Evolutionary conservation across 202 grass and related monocot genomes (phyloP), one percentile per base, ranked within the genome.

Genomic region (Saccharum hybrid): DNA sequence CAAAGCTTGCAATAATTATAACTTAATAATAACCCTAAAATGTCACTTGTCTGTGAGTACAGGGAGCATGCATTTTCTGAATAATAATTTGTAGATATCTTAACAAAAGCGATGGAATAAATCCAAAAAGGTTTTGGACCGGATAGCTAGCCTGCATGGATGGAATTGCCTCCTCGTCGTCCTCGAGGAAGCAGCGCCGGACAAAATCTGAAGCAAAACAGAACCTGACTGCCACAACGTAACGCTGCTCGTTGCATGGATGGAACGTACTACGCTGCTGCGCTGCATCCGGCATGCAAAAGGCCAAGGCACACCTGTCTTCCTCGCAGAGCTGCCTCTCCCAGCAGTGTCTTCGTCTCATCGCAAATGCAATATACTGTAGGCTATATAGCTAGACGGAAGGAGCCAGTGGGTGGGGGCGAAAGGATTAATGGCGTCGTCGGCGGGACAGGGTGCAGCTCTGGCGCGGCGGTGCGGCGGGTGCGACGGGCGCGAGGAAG

Each of bases 401-500:
- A 46, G 2, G 3, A 42, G 40, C 40, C 40, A 42, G 40, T 12
- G 10, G 2, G 1, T 14, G 12, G 3, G 12, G 11, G 45, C 3
- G 13, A 49, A 15, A 4, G 46, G 28, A 22, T 11, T 12, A 31
- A 52, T 51, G 68, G 68, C 70, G 40, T 21, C 45, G 83, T 21
- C 45, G 83, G 81, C 39, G 74, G 67, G n/a, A 36, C 7, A 9
- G 7, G 18, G 7, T 76, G 90, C 71, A 60, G 68, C 28, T 21
- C 14, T 85, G 88, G 56, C 59, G 75, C 42, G 86, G 23, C 10
- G 88, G 14, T 72, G 87, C 49, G 75, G 73, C 30, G 66, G 57
- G 5, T 86, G 91, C 72, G 83, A 82, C 43, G 86, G 77, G 0
- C 59, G 86, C 2, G 80, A 88, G 26, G 80, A 73, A n/a, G 79